Base-by-base conservation (phyloP, 192 early-diverging fungal genomes). In the Coemansia sp. region DNA sequence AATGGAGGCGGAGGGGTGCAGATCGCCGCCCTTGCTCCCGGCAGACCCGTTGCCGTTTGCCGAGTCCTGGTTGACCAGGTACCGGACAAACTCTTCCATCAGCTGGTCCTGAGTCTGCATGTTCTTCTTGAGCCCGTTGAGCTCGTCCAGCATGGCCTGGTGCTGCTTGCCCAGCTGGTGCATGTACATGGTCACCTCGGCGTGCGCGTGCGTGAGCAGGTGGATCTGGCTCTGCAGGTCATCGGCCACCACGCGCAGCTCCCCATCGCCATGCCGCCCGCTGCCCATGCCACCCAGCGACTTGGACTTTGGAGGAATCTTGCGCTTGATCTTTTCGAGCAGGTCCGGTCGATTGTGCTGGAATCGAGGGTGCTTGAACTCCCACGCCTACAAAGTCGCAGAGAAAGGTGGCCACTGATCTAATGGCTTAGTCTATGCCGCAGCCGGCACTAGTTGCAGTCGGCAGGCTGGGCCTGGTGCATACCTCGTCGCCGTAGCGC, bases 331-430 rank as follows among this genome's bases (percentile, higher is more conserved):
- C 19, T 76, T 76, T 25, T 84, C 81, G 17, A 86, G 69, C 16
- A 84, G 77, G 46, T 82, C 81, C 3, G 76, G 75, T 7, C 78
- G 78, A 30, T 85, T 85, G 56, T 81, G 78, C 56, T 84, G 85
- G 47, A 93, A 93, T 28, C 82, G 75, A 1, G 86, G 87, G 53
- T 93, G 91, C 55, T 83, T 82, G 53, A 93, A 93, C 51, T 93
- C 88, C 89, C 91, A 91, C 6, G 86, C 81, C 70, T 92, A 84
- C 28, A 34, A n/a, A n/a, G n/a, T n/a, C n/a, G n/a, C n/a, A n/a
- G n/a, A n/a, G n/a, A n/a, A n/a, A n/a, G n/a, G n/a, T n/a, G n/a
- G n/a, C n/a, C n/a, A n/a, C n/a, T n/a, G n/a, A n/a, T n/a, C n/a
- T n/a, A n/a, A n/a, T n/a, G n/a, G n/a, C n/a, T n/a, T n/a, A n/a